These are phyloP conservation scores for Colletotrichum spinosum DNA, from an alignment of 2,329 filamentous ascomycete species.

Conservation along the genomic window DNA sequence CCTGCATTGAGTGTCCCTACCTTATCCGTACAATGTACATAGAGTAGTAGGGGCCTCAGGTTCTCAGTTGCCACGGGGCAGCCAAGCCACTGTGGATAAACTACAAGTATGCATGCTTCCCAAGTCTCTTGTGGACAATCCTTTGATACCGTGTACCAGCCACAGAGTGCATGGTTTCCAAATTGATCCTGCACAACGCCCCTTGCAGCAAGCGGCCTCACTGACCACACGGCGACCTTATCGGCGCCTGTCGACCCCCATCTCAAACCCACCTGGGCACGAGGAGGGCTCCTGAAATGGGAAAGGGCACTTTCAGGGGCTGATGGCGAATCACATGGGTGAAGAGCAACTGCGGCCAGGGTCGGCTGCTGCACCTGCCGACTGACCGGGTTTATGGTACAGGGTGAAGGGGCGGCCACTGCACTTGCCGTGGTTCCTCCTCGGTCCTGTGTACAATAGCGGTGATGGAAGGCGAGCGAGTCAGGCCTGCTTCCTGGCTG, in stretches of 20 bases:
- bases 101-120: neutral
- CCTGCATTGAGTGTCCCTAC: no score
- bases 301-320: slow-evolving; percentile 10
- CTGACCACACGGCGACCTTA: slow-evolving; percentile 3
- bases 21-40: no score
- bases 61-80: neutral
- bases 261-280: slow-evolving; percentile 13
- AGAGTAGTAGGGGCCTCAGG: no score
- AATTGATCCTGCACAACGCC: slow-evolving; percentile 3
- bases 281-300: slow-evolving; percentile 24
- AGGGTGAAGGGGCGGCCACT: neutral
- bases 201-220: slow-evolving; percentile 1
- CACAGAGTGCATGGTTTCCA: slow-evolving; percentile 21
- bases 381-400: neutral
- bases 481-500: slow-evolving; percentile 14
- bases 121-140: slow-evolving; percentile 14
- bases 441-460: slow-evolving; percentile 8
- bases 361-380: slow-evolving; percentile 10
- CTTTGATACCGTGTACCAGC: slow-evolving; percentile 1
- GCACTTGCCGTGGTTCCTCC: slow-evolving; percentile 2
- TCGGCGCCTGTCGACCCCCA: neutral
- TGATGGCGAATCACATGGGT: neutral
- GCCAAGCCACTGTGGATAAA: slow-evolving; percentile 7
- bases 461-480: slow-evolving; percentile 19
- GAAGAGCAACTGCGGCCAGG: neutral